Evolutionary conservation across 208 protist species (phyloP), one percentile per base, ranked within the genome.

Genomic region (Leishmania turanica): DNA sequence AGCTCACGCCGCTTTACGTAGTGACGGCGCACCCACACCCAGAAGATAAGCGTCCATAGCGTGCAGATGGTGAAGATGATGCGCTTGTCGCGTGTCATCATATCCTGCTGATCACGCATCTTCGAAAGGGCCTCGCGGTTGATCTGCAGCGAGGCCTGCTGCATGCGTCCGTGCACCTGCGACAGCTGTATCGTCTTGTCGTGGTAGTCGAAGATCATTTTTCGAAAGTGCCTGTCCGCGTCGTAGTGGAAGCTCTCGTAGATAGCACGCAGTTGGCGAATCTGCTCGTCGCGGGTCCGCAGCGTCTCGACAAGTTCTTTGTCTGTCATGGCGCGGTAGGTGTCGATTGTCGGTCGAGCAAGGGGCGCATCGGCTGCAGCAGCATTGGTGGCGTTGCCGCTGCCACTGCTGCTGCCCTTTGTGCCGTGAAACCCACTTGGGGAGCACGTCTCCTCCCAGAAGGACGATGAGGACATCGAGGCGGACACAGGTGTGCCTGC

Each of bases 181-280:
- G 92, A 95, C n/a, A 97, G 88, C 80, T 96, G 88, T 62, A 94
- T 72, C 15, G 94, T 90, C 88, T 96, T 97, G 79, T 97, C 94
- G 77, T 97, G 94, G 82, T 97, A 97, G 79, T 97, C 94, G 74
- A 97, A 90, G 70, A 96, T 86, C 88, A 94, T 96, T 71, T 90
- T 93, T 34, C 94, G 87, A 60, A 94, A 93, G 77, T 88, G 80
- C 69, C 92, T 93, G 75, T 97, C 94, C 2, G 84, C 90, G 11
- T 97, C 91, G 81, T 97, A 97, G 85, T 97, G 94, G 65, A 97
- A 96, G 60, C 82, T 88, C 77, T 95, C 90, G 85, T 97, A 97
- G 53, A 97, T 88, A 54, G 49, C 53, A 7, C 92, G 90, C 49
- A 97, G 82, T 84, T 96, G 74, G 9, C 79, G 74, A 3, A 94